A percentile compares a stretch with the other conserved stretches of the same genome.
These are phyloP conservation scores for Lophiostoma macrostomum DNA, from an alignment of 495 filamentous ascomycete genomes.

Conservation along the genomic window DNA sequence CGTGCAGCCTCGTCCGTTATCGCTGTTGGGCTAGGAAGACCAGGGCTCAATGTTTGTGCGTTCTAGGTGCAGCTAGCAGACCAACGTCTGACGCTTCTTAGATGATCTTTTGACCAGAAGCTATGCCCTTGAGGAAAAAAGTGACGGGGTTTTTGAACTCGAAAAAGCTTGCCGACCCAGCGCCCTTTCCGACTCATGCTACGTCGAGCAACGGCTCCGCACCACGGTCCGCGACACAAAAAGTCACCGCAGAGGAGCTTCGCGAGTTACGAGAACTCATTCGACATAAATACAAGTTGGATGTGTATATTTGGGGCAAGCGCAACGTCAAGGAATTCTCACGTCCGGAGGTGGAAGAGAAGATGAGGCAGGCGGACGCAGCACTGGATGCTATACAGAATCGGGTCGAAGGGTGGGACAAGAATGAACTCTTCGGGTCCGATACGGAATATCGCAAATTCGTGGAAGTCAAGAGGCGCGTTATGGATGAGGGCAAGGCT, in stretches of 20 bases:
- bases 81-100: no score
- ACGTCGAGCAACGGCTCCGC: slow-evolving; percentile 4
- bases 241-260: slow-evolving; percentile 6
- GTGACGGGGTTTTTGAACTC: not conserved
- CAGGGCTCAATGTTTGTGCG: no score
- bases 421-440: not conserved
- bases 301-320: slow-evolving; percentile 15
- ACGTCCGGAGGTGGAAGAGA: slow-evolving; percentile 1
- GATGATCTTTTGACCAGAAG: no score
- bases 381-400: not conserved
- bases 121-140: no score
- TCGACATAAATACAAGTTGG: slow-evolving; percentile 11
- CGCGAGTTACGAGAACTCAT: slow-evolving; percentile 16
- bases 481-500: not conserved
- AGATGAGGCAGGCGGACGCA: slow-evolving; percentile 10
- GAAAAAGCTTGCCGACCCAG: not conserved
- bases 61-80: no score
- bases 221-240: not conserved
- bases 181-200: not conserved
- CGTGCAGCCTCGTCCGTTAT: no score
- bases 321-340: not conserved
- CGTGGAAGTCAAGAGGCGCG: not conserved
- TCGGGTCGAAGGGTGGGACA: not conserved
- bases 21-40: no score
- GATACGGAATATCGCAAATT: not conserved